Conservation (phyloP, 2,329 filamentous ascomycete genomes). For the Talaromyces sp. region DNA sequence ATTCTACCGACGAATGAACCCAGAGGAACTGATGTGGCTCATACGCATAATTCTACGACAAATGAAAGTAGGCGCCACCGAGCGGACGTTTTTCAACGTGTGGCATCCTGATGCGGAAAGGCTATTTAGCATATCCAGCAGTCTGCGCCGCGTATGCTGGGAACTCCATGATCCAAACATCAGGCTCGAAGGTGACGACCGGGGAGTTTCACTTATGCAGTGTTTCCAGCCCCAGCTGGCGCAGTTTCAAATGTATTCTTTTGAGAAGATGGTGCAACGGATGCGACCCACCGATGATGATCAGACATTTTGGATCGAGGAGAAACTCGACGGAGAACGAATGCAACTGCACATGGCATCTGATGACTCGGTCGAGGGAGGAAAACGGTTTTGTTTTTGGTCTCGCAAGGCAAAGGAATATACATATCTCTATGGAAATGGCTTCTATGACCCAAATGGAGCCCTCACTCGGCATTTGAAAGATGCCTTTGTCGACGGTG, state of each 20-base stretch:
- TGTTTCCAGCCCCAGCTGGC: slow-evolving; percentile 96
- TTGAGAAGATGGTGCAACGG: slow-evolving; percentile 70
- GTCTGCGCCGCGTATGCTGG: slow-evolving; percentile 87
- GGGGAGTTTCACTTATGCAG: slow-evolving; percentile 76
- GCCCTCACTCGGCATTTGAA: slow-evolving; percentile 75
- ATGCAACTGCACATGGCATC: slow-evolving; percentile 93
- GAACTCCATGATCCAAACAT: slow-evolving; percentile 71
- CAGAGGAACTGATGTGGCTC: slow-evolving; percentile 89
- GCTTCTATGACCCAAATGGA: slow-evolving; percentile 67
- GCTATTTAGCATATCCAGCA: slow-evolving; percentile 86
- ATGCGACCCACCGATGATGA: slow-evolving; percentile 65
- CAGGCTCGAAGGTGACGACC: slow-evolving; percentile 68
- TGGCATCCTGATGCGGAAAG: slow-evolving; percentile 75
- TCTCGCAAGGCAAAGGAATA: slow-evolving; percentile 96
- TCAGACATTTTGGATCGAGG: slow-evolving; percentile 88
- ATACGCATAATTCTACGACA: slow-evolving; percentile 86
- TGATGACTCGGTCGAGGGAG: slow-evolving; percentile 63
- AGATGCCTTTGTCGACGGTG: slow-evolving; percentile 68
- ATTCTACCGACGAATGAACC: slow-evolving; percentile 88
- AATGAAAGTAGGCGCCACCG: slow-evolving; percentile 71
- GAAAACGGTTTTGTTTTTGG: slow-evolving; percentile 78
- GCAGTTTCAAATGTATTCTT: slow-evolving; percentile 79
- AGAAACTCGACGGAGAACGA: slow-evolving; percentile 93
- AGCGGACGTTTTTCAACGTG: slow-evolving; percentile 78
- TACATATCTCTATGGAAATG: slow-evolving; percentile 82